A percentile compares a stretch with the other conserved stretches of the same genome.
These are phyloP conservation scores for Cynara cardunculus DNA, from an alignment of 129 eudicot genomes.

Conservation along the genomic window DNA sequence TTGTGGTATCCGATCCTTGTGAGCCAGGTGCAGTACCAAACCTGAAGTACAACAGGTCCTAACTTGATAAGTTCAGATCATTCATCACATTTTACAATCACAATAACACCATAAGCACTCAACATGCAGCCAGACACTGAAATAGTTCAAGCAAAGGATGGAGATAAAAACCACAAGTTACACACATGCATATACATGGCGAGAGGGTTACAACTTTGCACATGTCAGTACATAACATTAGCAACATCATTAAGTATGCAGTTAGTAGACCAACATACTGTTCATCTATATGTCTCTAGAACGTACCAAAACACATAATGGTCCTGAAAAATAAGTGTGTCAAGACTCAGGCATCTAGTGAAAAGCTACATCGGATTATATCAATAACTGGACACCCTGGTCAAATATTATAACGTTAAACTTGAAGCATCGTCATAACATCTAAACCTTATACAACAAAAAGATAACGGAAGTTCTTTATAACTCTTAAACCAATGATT, in stretches of 20 bases:
- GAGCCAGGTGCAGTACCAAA: conserved; percentile 57
- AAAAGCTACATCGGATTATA: neutral
- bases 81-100: neutral
- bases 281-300: neutral
- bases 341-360: neutral
- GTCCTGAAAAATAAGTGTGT: neutral
- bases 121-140: too few relatives aligned
- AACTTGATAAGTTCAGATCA: conserved; percentile 2
- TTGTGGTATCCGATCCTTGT: conserved; percentile 54
- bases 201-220: neutral
- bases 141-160: neutral
- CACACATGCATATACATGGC: neutral
- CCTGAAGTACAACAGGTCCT: conserved; percentile 37
- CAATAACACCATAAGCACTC: neutral
- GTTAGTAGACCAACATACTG: neutral
- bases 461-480: neutral
- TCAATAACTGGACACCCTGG: neutral
- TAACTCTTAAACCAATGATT: neutral
- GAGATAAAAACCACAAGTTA: neutral
- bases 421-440: neutral
- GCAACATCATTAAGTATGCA: neutral
- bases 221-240: neutral
- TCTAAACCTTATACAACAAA: neutral
- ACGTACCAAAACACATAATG: neutral
- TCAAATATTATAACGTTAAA: neutral